Percentiles rank a stretch among this genome's conserved stretches.
Evolutionary conservation across 2,329 filamentous ascomycete species (phyloP).

Genomic region (Aspergillus sp.): DNA sequence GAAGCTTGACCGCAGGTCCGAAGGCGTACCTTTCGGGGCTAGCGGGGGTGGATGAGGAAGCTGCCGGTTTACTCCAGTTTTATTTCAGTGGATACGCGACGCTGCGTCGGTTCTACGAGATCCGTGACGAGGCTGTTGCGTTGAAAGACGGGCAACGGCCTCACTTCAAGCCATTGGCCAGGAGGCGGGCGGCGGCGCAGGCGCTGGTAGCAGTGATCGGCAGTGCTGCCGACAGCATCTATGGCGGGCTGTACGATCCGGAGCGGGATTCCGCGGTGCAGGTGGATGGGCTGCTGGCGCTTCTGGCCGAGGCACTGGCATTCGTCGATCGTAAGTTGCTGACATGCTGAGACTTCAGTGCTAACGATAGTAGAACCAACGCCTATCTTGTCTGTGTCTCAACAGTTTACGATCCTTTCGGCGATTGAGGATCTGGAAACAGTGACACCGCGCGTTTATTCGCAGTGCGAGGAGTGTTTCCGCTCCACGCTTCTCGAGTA

Average conservation of each 20-base stretch:
- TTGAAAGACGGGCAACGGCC: conserved; percentile 31
- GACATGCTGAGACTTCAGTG: conserved; percentile 1
- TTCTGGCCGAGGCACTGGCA: conserved; percentile 74
- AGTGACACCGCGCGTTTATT: conserved; percentile 61
- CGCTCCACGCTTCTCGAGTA: conserved; percentile 63
- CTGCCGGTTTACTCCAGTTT: conserved; percentile 71
- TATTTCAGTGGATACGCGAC: conserved; percentile 89
- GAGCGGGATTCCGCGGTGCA: conserved; percentile 73
- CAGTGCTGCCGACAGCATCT: conserved; percentile 81
- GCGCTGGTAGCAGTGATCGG: conserved; percentile 75
- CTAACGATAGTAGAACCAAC: conserved; percentile 39
- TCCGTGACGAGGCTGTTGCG: conserved; percentile 60
- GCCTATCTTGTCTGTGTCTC: conserved; percentile 55
- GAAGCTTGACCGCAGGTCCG: conserved; percentile 60
- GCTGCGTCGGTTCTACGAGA: conserved; percentile 77
- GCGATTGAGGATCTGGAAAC: conserved; percentile 73
- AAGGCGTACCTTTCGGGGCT: conserved; percentile 62
- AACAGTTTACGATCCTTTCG: conserved; percentile 66
- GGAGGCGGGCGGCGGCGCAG: conserved; percentile 60
- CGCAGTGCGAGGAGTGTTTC: conserved; percentile 69
- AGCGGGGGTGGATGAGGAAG: conserved; percentile 66
- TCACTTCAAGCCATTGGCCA: conserved; percentile 44
- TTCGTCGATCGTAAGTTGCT: conserved; percentile 53
- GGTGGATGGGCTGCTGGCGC: conserved; percentile 72
- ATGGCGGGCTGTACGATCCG: conserved; percentile 78